phyloP scores from a whole-genome alignment of 1,284 basidiomycete species.

The Leccinum pseudoinsigne region DNA sequence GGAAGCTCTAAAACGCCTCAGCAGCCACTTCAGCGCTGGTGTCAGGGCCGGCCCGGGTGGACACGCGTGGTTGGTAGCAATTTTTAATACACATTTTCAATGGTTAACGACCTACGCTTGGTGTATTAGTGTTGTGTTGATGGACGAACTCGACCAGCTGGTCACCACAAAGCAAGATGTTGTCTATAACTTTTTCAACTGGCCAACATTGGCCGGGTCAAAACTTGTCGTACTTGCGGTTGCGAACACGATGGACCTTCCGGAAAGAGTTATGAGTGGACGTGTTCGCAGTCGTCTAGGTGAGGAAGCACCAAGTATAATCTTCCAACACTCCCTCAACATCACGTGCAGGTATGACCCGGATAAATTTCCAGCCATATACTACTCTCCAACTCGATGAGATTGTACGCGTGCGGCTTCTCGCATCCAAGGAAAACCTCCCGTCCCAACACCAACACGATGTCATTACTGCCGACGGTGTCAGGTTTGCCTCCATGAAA shows the following conservation, averaged over 20 bases:
- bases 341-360: constrained; percentile 73
- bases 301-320: constrained; percentile 36
- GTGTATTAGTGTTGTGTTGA: constrained; percentile 79
- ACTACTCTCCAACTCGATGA: constrained; percentile 77
- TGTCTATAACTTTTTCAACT: constrained; percentile 99
- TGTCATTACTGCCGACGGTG: constrained; percentile 76
- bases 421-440: constrained; percentile 54
- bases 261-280: constrained; percentile 90
- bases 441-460: constrained; percentile 36
- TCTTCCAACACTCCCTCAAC: constrained; percentile 5
- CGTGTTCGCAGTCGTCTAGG: constrained; percentile 93
- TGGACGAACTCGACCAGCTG: constrained; percentile 98
- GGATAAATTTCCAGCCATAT: constrained; percentile 96
- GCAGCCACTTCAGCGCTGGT: constrained; percentile 58
- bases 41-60: constrained; percentile 59
- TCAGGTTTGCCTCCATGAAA: constrained; percentile 89
- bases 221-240: constrained; percentile 95
- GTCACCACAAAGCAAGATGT: constrained; percentile 97
- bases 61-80: constrained; percentile 62
- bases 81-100: not conserved
- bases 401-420: constrained; percentile 84
- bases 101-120: constrained; percentile 1
- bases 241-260: constrained; percentile 98
- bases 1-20: constrained; percentile 68
- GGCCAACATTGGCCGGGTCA: constrained; percentile 89